phyloP scores from a whole-genome alignment of 164 flowering plant genomes.

The Umbilicus rupestris region DNA sequence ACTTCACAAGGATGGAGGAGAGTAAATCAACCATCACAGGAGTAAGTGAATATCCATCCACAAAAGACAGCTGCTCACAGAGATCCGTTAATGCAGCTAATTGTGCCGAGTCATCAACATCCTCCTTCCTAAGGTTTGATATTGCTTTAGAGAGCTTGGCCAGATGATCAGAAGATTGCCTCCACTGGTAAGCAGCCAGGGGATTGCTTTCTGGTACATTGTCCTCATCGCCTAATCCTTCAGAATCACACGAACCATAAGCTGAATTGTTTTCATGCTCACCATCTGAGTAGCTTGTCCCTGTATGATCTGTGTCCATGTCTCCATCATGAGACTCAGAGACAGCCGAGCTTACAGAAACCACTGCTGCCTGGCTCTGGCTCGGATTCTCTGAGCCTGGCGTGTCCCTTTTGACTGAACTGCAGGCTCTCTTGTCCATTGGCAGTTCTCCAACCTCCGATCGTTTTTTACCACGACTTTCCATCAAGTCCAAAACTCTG shows the following conservation, averaged over 20 bases:
- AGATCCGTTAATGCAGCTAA: conserved; percentile 60
- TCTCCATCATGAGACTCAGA: conserved; percentile 23
- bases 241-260: conserved; percentile 66
- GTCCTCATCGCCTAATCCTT: conserved; percentile 25
- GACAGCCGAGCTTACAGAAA: conserved; percentile 15
- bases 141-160: conserved; percentile 38
- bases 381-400: not conserved
- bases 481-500: conserved; percentile 28
- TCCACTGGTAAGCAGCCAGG: conserved; percentile 32
- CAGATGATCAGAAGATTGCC: conserved; percentile 31
- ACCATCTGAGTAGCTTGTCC: conserved; percentile 48
- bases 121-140: conserved; percentile 26
- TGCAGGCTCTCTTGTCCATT: conserved; percentile 80
- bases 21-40: conserved; percentile 31
- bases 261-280: conserved; percentile 48
- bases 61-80: conserved; percentile 68
- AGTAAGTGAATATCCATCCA: conserved; percentile 44
- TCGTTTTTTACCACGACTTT: conserved; percentile 63
- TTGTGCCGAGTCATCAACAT: conserved; percentile 32
- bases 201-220: conserved; percentile 17
- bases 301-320: conserved; percentile 60
- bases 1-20: conserved; percentile 49
- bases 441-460: conserved; percentile 59
- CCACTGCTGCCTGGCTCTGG: conserved; percentile 13
- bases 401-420: conserved; percentile 19